Conservation (phyloP, 139 green algal species). For the Chlamydomonas incerta region DNA sequence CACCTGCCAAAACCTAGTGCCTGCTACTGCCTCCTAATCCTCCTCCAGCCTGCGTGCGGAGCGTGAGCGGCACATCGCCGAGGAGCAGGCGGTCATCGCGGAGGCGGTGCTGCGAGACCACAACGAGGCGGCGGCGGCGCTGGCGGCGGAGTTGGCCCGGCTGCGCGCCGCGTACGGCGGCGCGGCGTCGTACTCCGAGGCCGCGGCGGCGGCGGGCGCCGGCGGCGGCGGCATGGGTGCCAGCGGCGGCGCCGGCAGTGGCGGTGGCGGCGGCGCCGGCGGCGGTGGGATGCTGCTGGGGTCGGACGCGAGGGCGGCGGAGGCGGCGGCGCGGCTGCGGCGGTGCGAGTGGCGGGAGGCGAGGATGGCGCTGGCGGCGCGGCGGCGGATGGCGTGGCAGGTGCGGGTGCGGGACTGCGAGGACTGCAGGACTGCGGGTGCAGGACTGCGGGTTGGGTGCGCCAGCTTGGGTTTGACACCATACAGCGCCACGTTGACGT, state of each 20-base stretch:
- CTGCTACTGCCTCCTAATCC: not conserved
- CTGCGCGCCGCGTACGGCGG: conserved; percentile 18
- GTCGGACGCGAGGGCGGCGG: conserved; percentile 13
- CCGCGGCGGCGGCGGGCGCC: not conserved
- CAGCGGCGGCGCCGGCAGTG: not conserved
- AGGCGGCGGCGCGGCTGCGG: conserved; percentile 22
- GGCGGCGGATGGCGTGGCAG: conserved; percentile 39
- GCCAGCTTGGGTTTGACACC: too few species aligned
- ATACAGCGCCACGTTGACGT: too few species aligned
- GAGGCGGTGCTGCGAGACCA: conserved; percentile 32
- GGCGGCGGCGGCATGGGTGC: not conserved
- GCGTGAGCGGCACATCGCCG: conserved; percentile 22
- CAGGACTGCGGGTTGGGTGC: too few species aligned
- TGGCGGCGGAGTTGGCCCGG: conserved; percentile 28
- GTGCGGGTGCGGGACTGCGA: not conserved
- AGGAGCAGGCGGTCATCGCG: conserved; percentile 19
- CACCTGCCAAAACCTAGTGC: too few species aligned
- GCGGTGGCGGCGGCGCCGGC: not conserved
- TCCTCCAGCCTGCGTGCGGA: not conserved
- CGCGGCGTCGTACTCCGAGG: conserved; percentile 1
- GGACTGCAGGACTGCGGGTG: too few species aligned
- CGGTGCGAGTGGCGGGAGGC: conserved; percentile 44
- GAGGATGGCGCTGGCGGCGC: conserved; percentile 37
- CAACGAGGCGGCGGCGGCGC: conserved; percentile 41
- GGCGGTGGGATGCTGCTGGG: not conserved